A percentile compares a stretch with the other conserved stretches of the same genome.
These are phyloP conservation scores for Pachysandra terminalis DNA, from an alignment of 164 flowering plant species.

Conservation along the genomic window DNA sequence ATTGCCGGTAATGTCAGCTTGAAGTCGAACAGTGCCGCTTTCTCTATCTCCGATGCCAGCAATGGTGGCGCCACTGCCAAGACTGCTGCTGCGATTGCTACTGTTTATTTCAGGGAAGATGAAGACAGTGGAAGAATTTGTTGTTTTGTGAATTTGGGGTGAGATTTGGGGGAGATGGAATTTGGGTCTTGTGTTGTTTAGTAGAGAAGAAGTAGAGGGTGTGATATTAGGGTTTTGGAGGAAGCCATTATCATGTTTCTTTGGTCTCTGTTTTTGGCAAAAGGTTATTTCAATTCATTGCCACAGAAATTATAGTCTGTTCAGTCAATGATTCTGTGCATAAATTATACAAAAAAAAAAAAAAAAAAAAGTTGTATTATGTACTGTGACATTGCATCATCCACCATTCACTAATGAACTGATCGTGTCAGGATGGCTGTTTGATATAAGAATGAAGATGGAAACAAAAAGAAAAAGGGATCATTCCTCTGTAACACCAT, in stretches of 20 bases:
- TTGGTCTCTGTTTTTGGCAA: too few relatives aligned
- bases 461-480: too few relatives aligned
- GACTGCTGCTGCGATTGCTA: constrained; percentile 25
- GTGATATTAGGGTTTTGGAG: constrained; percentile 54
- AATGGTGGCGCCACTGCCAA: constrained; percentile 55
- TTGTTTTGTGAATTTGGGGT: constrained; percentile 23
- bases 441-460: too few relatives aligned
- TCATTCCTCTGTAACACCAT: background rate
- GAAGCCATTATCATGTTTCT: too few relatives aligned
- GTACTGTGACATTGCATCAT: too few relatives aligned
- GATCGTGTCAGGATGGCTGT: too few relatives aligned
- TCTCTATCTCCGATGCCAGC: constrained; percentile 69
- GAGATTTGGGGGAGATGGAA: constrained; percentile 22
- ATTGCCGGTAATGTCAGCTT: constrained; percentile 79
- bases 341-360: too few relatives aligned
- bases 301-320: too few relatives aligned
- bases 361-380: too few relatives aligned
- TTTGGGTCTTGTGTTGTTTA: constrained; percentile 17
- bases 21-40: constrained; percentile 90
- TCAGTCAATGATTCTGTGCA: too few relatives aligned
- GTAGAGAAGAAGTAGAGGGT: constrained; percentile 18
- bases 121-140: constrained; percentile 15
- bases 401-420: too few relatives aligned
- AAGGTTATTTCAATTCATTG: too few relatives aligned
- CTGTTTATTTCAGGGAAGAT: constrained; percentile 29